Base-by-base conservation (phyloP, 2,329 filamentous ascomycete species). In the Beauveria rudraprayagi region DNA sequence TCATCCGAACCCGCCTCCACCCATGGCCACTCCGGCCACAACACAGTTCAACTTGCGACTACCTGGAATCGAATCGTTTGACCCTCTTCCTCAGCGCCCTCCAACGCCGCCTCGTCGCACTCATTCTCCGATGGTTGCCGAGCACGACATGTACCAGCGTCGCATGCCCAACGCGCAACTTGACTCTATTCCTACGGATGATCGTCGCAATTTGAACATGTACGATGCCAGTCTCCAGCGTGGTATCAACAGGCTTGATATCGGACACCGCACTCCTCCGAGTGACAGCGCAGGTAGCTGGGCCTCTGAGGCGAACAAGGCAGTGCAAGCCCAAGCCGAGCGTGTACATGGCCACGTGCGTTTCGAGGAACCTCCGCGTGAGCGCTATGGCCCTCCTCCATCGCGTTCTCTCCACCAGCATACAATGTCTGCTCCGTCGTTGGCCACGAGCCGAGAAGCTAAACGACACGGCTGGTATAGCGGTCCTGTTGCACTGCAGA, bases 31-130 rank as follows among this genome's bases (percentile, higher is more conserved):
- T 61, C 76, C 72, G 6, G 71, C 72, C 43, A 84, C 75, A 72
- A 79, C 72, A 69, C 85, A 87, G 66, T 83, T 80, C 7, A 75
- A 80, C 5, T 78, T 91, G 16, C 85, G 91, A 44, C 80, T 97
- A 16, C 92, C 92, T 1, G 92, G 92, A 16, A 97, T 97, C 66
- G 91, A 96, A 71, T 95, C 91, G 17, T 96, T 97, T 67, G 91
- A 93, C 69, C 87, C 90, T 61, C 78, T 90, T 26, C 88, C 85
- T 28, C 82, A 83, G 62, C 83, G 82, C 22, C 82, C 85, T 1
- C 72, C 79, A 14, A 84, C 89, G 0, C 85, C 87, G 8, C 82
- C 84, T 1, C 81, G 84, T 54, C 84, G 87, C 52, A 81, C 82
- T 59, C 79, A 84, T 2, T 92, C 90, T 57, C 90, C 91, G 0